Evolutionary conservation across 2,329 filamentous ascomycete species (phyloP).

Genomic region (Penicillium sp.): DNA sequence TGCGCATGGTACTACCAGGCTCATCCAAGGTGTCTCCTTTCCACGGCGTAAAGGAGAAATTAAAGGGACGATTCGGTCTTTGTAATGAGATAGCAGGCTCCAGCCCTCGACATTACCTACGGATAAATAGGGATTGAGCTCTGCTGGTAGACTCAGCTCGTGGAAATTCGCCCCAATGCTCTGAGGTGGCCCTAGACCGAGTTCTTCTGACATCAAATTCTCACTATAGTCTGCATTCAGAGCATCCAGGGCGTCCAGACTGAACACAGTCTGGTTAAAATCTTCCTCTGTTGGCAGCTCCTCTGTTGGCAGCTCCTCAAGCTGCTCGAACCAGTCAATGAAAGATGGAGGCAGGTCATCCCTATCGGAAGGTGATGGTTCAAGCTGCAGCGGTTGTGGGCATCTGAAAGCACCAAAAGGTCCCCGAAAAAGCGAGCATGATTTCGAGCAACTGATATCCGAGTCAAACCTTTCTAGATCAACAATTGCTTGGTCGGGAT

Average conservation of each 20-base stretch:
- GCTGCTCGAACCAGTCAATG: not conserved
- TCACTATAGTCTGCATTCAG: not conserved
- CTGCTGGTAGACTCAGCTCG: not conserved
- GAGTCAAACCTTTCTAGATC: constrained; percentile 14
- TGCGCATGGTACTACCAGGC: constrained; percentile 16
- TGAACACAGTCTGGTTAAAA: not conserved
- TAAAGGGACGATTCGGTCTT: constrained; percentile 16
- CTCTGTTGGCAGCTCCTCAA: not conserved
- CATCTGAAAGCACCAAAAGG: constrained; percentile 19
- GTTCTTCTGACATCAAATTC: not conserved
- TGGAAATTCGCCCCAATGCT: not conserved
- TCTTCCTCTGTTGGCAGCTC: not conserved
- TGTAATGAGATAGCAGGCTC: constrained; percentile 20
- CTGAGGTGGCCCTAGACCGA: not conserved
- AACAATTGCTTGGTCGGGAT: constrained; percentile 10
- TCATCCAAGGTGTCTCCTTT: constrained; percentile 14
- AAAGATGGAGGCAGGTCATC: not conserved
- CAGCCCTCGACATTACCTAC: constrained; percentile 11
- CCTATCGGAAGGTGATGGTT: not conserved
- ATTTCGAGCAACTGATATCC: not conserved
- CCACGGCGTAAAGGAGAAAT: constrained; percentile 12
- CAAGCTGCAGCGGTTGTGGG: not conserved
- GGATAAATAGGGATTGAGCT: not conserved
- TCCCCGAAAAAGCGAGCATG: constrained; percentile 10
- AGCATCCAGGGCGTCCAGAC: not conserved